A percentile compares a stretch with the other conserved stretches of the same genome.
phyloP scores from a whole-genome alignment of 2,329 filamentous ascomycete genomes.

The Cryphonectria parasitica region DNA sequence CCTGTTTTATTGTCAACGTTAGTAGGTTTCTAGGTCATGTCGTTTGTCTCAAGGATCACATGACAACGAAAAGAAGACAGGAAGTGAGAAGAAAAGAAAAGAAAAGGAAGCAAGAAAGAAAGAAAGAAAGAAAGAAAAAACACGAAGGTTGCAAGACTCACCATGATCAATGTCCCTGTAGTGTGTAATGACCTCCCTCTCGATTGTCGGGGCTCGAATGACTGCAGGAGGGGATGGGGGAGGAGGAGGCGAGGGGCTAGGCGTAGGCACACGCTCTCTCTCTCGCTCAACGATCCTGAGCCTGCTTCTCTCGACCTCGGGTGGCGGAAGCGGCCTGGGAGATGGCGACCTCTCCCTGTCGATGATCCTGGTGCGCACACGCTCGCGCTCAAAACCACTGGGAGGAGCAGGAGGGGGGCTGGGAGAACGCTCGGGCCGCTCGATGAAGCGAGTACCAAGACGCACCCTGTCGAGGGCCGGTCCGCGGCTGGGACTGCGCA shows the following conservation, averaged over 20 bases:
- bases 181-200: constrained; percentile 87
- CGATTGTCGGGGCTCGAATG: constrained; percentile 77
- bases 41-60: too few species aligned
- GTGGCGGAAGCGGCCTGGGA: constrained; percentile 38
- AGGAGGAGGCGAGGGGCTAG: constrained; percentile 53
- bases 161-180: constrained; percentile 88
- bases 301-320: constrained; percentile 51
- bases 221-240: constrained; percentile 66
- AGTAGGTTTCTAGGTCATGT: neutral
- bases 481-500: constrained; percentile 30
- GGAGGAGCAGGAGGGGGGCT: constrained; percentile 35
- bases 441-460: constrained; percentile 40
- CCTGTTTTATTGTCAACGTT: constrained; percentile 41
- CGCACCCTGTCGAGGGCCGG: constrained; percentile 33
- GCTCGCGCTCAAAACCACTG: constrained; percentile 39
- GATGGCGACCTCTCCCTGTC: constrained; percentile 46
- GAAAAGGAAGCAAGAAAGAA: neutral
- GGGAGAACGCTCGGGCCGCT: constrained; percentile 46
- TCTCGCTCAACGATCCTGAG: constrained; percentile 54
- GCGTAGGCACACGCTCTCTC: constrained; percentile 48
- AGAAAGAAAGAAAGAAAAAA: neutral
- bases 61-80: neutral
- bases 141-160: constrained; percentile 48
- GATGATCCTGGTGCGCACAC: constrained; percentile 47
- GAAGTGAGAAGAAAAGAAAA: neutral